Percentiles rank a stretch among this genome's conserved stretches.
Evolutionary conservation across 2,329 filamentous ascomycete species (phyloP).

Genomic region (Orbilia javanica): DNA sequence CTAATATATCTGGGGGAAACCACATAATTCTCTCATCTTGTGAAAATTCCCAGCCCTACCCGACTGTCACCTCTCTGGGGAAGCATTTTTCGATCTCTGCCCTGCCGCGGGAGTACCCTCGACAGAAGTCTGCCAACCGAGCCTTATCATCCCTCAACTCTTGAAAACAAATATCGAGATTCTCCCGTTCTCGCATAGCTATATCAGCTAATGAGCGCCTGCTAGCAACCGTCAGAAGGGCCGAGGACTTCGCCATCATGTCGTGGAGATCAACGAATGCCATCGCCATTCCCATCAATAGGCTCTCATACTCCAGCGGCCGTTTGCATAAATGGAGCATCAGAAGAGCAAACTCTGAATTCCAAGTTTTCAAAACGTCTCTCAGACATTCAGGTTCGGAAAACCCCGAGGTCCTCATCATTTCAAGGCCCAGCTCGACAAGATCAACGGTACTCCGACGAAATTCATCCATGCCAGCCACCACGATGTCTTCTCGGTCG

Average conservation of each 20-base stretch:
- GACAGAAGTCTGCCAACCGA: constrained; percentile 31
- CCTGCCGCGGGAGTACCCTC: constrained; percentile 22
- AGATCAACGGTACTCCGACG: constrained; percentile 13
- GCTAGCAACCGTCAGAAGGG: neutral
- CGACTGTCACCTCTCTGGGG: too few relatives aligned
- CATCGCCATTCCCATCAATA: constrained; percentile 30
- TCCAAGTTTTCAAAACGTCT: constrained; percentile 29
- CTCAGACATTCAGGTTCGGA: constrained; percentile 12
- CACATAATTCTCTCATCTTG: too few relatives aligned
- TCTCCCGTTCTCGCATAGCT: constrained; percentile 16
- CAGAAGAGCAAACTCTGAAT: constrained; percentile 24
- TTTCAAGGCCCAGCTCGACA: constrained; percentile 32
- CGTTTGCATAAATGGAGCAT: constrained; percentile 39
- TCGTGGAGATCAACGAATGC: constrained; percentile 31
- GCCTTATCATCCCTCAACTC: constrained; percentile 11
- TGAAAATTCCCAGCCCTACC: too few relatives aligned
- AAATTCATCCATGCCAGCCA: constrained; percentile 66
- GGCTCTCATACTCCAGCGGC: constrained; percentile 15
- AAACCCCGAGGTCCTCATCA: constrained; percentile 1
- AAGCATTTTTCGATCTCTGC: constrained; percentile 31
- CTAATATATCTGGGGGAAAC: too few relatives aligned
- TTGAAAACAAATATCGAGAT: constrained; percentile 20
- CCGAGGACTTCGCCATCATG: neutral
- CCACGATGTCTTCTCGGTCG: constrained; percentile 63
- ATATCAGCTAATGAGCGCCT: constrained; percentile 3